phyloP scores from a whole-genome alignment of 2,329 filamentous ascomycete species.

The Claviceps humidiphila region DNA sequence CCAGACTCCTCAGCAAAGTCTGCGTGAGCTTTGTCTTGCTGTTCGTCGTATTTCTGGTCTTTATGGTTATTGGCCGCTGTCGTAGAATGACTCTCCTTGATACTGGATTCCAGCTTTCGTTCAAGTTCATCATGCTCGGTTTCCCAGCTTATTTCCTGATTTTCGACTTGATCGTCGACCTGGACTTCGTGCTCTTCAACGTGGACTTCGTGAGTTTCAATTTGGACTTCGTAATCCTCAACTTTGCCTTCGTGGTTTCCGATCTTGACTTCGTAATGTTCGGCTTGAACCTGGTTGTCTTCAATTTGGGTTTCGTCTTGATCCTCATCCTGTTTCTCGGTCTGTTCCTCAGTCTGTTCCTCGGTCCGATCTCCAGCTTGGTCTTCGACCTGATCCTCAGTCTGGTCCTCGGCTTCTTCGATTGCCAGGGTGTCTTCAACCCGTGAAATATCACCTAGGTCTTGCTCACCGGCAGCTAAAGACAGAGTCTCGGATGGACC shows the following conservation, averaged over 20 bases:
- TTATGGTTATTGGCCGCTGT: not conserved
- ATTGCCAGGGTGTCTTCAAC: not conserved
- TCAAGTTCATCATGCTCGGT: constrained; percentile 9
- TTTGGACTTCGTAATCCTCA: too few species aligned
- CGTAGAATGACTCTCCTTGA: not conserved
- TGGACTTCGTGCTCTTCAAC: not conserved
- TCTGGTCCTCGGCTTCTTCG: not conserved
- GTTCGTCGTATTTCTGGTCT: not conserved
- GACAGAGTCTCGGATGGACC: not conserved
- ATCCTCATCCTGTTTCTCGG: too few species aligned
- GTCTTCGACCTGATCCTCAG: constrained; percentile 1
- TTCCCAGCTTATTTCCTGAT: constrained; percentile 14
- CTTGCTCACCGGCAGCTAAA: not conserved
- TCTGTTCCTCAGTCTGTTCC: too few species aligned
- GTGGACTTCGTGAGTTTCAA: too few species aligned
- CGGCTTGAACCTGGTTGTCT: too few species aligned
- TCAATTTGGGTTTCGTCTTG: too few species aligned
- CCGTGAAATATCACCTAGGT: not conserved
- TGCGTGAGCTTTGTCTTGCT: not conserved
- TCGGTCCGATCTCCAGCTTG: not conserved
- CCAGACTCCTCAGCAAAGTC: not conserved
- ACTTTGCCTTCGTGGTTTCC: too few species aligned
- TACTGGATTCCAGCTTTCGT: not conserved
- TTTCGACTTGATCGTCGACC: constrained; percentile 3
- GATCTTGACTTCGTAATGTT: too few species aligned